Evolutionary conservation across 169 alveolate genomes (phyloP).

Genomic region (Besnoitia besnoiti): DNA sequence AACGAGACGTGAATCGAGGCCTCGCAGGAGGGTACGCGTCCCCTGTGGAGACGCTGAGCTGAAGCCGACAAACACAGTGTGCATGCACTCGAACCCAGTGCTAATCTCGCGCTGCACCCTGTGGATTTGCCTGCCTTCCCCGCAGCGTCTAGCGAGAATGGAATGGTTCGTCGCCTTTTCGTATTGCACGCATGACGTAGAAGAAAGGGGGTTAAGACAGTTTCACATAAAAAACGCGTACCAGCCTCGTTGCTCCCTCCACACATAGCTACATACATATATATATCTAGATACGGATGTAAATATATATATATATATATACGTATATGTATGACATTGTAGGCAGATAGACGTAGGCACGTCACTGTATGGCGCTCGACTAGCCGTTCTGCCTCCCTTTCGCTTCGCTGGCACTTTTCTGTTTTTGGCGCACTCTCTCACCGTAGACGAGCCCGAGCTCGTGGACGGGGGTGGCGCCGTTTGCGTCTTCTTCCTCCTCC

Average conservation of each 20-base stretch:
- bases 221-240: neutral
- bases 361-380: neutral
- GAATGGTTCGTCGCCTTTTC: too few species aligned
- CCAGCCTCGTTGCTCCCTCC: neutral
- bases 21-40: too few species aligned
- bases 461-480: neutral
- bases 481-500: neutral
- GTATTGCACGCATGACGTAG: too few species aligned
- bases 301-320: too few species aligned
- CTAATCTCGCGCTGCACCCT: too few species aligned
- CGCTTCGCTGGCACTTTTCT: neutral
- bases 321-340: neutral
- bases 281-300: neutral
- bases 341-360: neutral
- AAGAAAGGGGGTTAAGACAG: neutral
- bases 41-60: too few species aligned
- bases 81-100: too few species aligned
- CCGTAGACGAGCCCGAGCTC: constrained; percentile 46
- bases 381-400: neutral
- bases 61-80: too few species aligned
- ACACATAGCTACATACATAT: neutral
- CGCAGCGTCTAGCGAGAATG: too few species aligned
- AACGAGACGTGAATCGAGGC: too few species aligned
- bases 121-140: too few species aligned
- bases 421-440: neutral